Percentiles rank a stretch among this genome's conserved stretches.
Conservation (phyloP, 2,329 filamentous ascomycete genomes). For the Polytolypa hystricis region DNA sequence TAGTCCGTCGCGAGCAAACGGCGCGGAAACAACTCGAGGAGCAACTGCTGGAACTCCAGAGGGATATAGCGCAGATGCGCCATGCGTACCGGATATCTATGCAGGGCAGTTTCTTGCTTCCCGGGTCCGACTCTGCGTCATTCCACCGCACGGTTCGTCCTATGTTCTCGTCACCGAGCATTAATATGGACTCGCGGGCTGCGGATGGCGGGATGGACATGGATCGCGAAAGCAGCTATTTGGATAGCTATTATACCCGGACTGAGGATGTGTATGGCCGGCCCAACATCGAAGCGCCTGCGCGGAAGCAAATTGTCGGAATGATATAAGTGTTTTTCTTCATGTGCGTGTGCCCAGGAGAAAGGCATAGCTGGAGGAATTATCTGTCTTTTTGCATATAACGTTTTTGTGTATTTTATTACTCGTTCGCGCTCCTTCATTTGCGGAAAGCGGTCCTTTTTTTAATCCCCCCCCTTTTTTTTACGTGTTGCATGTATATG, state of each 20-base stretch:
- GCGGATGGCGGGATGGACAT: neutral
- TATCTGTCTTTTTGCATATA: no score
- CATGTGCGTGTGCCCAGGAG: no score
- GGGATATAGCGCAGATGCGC: slow-evolving; percentile 1
- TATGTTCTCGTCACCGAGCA: no score
- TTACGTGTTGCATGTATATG: no score
- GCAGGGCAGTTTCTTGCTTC: slow-evolving; percentile 1
- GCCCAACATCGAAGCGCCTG: slow-evolving; percentile 1
- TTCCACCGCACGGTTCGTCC: no score
- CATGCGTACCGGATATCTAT: neutral
- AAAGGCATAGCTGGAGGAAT: no score
- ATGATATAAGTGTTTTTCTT: slow-evolving; percentile 6
- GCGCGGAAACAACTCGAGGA: slow-evolving; percentile 35
- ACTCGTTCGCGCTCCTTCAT: no score
- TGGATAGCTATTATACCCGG: slow-evolving; percentile 2
- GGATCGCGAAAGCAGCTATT: slow-evolving; percentile 1
- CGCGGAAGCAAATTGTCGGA: neutral
- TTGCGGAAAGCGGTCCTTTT: no score
- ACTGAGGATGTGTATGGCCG: slow-evolving; percentile 2
- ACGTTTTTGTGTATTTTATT: no score
- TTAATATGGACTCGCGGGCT: no score
- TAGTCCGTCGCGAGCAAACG: slow-evolving; percentile 36
- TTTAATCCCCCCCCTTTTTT: no score
- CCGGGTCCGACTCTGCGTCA: slow-evolving; percentile 1
- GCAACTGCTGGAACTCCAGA: slow-evolving; percentile 31